These are phyloP conservation scores for Auricularia cornea DNA, from an alignment of 768 basidiomycete species.

Conservation along the genomic window DNA sequence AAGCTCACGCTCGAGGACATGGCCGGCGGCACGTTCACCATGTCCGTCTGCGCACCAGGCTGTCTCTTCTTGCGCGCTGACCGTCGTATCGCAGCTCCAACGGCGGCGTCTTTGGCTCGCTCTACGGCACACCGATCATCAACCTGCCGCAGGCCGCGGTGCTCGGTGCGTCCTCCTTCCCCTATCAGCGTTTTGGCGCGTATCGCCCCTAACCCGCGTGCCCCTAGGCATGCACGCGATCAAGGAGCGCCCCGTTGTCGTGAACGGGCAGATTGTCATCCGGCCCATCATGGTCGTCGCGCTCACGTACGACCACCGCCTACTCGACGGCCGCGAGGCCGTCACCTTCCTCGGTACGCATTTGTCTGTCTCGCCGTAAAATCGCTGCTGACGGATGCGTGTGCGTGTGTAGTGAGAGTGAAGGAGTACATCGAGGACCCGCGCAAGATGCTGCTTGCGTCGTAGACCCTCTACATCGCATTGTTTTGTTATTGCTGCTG, in stretches of 20 bases:
- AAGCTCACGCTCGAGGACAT: constrained; percentile 97
- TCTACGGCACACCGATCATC: constrained; percentile 98
- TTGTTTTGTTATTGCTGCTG: too few species aligned
- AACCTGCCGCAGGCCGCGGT: constrained; percentile 94
- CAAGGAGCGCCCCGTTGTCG: constrained; percentile 84
- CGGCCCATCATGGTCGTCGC: constrained; percentile 95
- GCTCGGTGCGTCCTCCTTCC: constrained; percentile 45
- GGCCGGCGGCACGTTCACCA: constrained; percentile 98
- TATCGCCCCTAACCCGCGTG: not conserved
- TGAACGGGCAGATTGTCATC: constrained; percentile 91
- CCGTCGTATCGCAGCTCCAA: constrained; percentile 64
- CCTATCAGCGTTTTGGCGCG: not conserved
- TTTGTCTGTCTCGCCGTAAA: constrained; percentile 11
- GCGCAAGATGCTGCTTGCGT: constrained; percentile 69
- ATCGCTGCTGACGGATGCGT: not conserved
- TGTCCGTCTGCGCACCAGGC: too few species aligned
- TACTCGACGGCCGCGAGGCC: constrained; percentile 93
- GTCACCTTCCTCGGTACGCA: constrained; percentile 90
- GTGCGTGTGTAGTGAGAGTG: constrained; percentile 55
- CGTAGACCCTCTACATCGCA: not conserved
- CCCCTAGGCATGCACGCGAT: constrained; percentile 82
- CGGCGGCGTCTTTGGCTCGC: constrained; percentile 94
- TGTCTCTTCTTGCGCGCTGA: not conserved
- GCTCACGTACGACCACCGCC: constrained; percentile 89
- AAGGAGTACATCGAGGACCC: constrained; percentile 94